Conservation (phyloP, 179 eudicot genomes). For the Spinacia oleracea region DNA sequence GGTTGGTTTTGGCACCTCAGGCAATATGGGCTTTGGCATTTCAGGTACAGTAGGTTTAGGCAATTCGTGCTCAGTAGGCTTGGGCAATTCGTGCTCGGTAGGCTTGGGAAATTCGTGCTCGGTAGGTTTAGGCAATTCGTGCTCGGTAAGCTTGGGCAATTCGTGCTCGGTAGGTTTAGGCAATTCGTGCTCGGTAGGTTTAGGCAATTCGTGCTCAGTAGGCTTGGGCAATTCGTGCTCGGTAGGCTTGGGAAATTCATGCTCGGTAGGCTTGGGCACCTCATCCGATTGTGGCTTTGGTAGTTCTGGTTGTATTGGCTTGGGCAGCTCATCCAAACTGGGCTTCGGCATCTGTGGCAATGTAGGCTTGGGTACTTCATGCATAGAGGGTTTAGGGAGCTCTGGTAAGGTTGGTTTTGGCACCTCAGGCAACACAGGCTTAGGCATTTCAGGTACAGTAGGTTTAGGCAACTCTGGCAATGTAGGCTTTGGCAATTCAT, state of each 20-base stretch:
- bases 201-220: too few species aligned
- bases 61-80: too few species aligned
- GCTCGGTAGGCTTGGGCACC: conserved; percentile 9
- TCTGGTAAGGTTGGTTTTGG: conserved; percentile 10
- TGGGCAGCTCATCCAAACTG: too few species aligned
- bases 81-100: too few species aligned
- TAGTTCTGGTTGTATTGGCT: too few species aligned
- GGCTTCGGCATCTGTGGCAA: too few species aligned
- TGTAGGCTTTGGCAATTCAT: conserved; percentile 12
- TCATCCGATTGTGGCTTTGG: not conserved
- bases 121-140: too few species aligned
- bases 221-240: too few species aligned
- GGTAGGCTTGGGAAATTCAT: conserved; percentile 13
- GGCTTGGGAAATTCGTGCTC: too few species aligned
- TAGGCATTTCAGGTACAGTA: conserved; percentile 7
- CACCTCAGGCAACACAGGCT: conserved; percentile 2
- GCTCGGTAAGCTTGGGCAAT: too few species aligned
- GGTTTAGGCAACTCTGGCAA: conserved; percentile 17
- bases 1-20: not conserved
- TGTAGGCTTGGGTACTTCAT: conserved; percentile 24
- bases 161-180: too few species aligned
- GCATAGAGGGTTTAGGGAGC: conserved; percentile 7
- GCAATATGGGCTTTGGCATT: not conserved
- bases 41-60: not conserved
- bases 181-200: too few species aligned